Evolutionary conservation across 306 rosid species (phyloP).

Genomic region (Rosa chinensis): DNA sequence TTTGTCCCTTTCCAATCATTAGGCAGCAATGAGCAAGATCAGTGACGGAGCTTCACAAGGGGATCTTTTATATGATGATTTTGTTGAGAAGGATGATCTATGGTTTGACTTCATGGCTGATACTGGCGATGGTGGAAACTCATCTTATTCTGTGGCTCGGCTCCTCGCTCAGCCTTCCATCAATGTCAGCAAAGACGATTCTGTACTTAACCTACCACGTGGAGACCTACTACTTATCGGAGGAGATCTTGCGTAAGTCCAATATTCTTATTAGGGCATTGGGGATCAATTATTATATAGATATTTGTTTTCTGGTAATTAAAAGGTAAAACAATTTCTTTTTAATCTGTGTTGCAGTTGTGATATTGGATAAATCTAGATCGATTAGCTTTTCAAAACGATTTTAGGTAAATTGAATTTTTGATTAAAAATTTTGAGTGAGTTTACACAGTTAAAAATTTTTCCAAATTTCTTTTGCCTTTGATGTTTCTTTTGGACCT

Average conservation of each 20-base stretch:
- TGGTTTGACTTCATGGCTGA: slow-evolving; percentile 99
- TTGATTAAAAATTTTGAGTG: slow-evolving; percentile 4
- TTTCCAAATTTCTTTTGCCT: not conserved
- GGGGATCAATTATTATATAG: slow-evolving; percentile 9
- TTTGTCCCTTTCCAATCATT: slow-evolving; percentile 36
- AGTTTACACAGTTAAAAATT: slow-evolving; percentile 4
- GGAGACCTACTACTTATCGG: slow-evolving; percentile 89
- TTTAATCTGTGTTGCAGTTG: not conserved
- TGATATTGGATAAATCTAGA: slow-evolving; percentile 6
- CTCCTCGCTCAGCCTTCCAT: slow-evolving; percentile 89
- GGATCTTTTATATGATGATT: slow-evolving; percentile 74
- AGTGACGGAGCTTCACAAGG: slow-evolving; percentile 53
- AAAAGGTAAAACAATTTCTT: slow-evolving; percentile 3
- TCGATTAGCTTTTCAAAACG: not conserved
- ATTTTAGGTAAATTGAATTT: not conserved
- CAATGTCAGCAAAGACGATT: slow-evolving; percentile 48
- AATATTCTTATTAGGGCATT: slow-evolving; percentile 17
- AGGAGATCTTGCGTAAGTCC: slow-evolving; percentile 98
- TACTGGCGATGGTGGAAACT: slow-evolving; percentile 99
- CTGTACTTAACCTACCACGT: slow-evolving; percentile 61
- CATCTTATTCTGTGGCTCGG: slow-evolving; percentile 86
- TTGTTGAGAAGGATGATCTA: slow-evolving; percentile 69
- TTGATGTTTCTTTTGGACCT: slow-evolving; percentile 1
- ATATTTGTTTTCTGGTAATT: slow-evolving; percentile 21
- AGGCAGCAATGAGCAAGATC: slow-evolving; percentile 96